Percentiles rank a stretch among this genome's conserved stretches.
phyloP scores from a whole-genome alignment of 2,329 filamentous ascomycete species.

The Gliomastix tumulicola region DNA sequence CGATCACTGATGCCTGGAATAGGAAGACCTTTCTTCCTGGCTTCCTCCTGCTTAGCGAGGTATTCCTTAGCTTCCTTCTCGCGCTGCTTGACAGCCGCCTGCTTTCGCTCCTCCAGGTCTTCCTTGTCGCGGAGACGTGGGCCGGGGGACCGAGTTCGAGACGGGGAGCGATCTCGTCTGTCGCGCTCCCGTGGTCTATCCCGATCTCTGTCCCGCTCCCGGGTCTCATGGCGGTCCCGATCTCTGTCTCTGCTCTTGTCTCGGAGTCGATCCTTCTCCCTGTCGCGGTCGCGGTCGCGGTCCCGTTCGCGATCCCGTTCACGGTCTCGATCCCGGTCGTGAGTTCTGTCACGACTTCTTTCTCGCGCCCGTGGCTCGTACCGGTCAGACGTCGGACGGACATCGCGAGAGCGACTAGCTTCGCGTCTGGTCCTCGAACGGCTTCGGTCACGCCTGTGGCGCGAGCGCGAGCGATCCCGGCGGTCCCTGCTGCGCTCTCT shows the following conservation, averaged over 20 bases:
- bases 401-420: slow-evolving; percentile 17
- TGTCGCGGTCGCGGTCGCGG: slow-evolving; percentile 12
- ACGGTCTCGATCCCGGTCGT: slow-evolving; percentile 11
- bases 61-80: slow-evolving; percentile 60
- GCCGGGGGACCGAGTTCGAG: slow-evolving; percentile 24
- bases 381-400: slow-evolving; percentile 16
- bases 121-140: slow-evolving; percentile 26
- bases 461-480: slow-evolving; percentile 18
- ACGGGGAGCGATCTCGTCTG: slow-evolving; percentile 28
- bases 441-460: slow-evolving; percentile 20
- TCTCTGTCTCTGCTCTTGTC: slow-evolving; percentile 12
- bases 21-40: slow-evolving; percentile 50
- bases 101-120: slow-evolving; percentile 51
- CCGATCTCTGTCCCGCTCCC: slow-evolving; percentile 20
- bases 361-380: slow-evolving; percentile 20
- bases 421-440: slow-evolving; percentile 21
- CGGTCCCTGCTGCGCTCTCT: slow-evolving; percentile 20
- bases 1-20: slow-evolving; percentile 38
- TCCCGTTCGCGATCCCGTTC: slow-evolving; percentile 13
- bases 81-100: slow-evolving; percentile 53
- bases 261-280: slow-evolving; percentile 15
- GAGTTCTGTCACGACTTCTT: slow-evolving; percentile 16
- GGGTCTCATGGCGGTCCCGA: slow-evolving; percentile 9
- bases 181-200: slow-evolving; percentile 10
- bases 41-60: slow-evolving; percentile 53